phyloP scores from a whole-genome alignment of 768 basidiomycete genomes.

The Russula olivacea region DNA sequence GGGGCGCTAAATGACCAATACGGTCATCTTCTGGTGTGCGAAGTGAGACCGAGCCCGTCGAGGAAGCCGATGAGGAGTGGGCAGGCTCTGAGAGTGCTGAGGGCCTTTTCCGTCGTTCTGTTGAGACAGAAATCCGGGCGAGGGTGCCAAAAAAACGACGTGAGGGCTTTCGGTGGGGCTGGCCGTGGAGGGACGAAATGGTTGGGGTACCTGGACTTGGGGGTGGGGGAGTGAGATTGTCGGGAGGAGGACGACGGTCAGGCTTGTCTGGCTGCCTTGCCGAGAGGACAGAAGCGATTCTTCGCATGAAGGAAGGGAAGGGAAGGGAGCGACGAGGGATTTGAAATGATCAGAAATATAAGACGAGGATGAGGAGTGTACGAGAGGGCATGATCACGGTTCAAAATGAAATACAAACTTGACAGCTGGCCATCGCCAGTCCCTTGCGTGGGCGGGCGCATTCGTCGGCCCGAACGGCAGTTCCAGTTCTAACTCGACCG shows the following conservation, averaged over 20 bases:
- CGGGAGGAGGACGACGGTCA: constrained; percentile 24
- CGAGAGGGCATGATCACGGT: background rate
- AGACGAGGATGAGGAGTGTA: constrained; percentile 7
- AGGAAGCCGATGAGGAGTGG: constrained; percentile 53
- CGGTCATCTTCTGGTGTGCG: constrained; percentile 55
- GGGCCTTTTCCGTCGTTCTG: constrained; percentile 28
- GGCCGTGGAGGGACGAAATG: background rate
- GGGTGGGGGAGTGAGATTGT: constrained; percentile 22
- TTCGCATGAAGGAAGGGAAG: constrained; percentile 43
- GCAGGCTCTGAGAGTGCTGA: constrained; percentile 32
- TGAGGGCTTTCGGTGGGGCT: constrained; percentile 13
- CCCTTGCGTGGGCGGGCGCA: background rate
- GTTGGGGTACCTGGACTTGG: constrained; percentile 28
- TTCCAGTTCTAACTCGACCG: background rate
- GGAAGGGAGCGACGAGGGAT: background rate
- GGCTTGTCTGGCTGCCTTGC: constrained; percentile 34
- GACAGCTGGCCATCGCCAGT: background rate
- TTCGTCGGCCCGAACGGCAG: background rate
- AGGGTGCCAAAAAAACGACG: constrained; percentile 16
- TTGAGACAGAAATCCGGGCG: constrained; percentile 29
- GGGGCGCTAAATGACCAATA: constrained; percentile 29
- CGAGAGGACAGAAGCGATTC: constrained; percentile 52
- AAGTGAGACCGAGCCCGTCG: constrained; percentile 43
- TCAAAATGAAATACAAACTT: background rate
- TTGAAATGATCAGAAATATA: background rate